These are phyloP conservation scores for Diplocarpon mali DNA, from an alignment of 2,329 filamentous ascomycete species.

Conservation along the genomic window DNA sequence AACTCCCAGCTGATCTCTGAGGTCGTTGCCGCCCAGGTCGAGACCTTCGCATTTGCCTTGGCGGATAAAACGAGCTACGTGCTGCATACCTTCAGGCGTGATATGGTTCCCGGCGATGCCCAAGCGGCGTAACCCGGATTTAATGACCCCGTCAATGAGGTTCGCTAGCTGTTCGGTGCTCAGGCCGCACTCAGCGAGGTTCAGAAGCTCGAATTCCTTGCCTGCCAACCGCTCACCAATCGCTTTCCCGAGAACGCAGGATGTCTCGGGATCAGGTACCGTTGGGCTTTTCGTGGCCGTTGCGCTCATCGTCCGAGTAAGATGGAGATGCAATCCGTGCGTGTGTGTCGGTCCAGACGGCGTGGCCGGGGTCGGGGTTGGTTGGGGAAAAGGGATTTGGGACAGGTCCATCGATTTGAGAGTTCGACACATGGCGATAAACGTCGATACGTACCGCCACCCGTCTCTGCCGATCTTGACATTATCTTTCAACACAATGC, in stretches of 20 bases:
- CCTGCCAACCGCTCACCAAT: slow-evolving; percentile 69
- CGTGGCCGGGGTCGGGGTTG: slow-evolving; percentile 9
- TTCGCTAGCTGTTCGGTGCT: slow-evolving; percentile 58
- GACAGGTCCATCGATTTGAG: slow-evolving; percentile 81
- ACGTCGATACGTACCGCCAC: slow-evolving; percentile 84
- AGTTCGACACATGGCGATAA: slow-evolving; percentile 80
- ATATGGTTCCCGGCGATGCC: slow-evolving; percentile 77
- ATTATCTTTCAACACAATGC: slow-evolving; percentile 83
- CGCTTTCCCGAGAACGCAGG: slow-evolving; percentile 60
- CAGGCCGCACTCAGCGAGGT: slow-evolving; percentile 69
- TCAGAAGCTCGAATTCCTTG: slow-evolving; percentile 66
- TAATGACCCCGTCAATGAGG: slow-evolving; percentile 72
- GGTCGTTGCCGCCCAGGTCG: slow-evolving; percentile 78
- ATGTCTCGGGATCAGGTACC: slow-evolving; percentile 31
- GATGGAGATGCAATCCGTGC: slow-evolving; percentile 8
- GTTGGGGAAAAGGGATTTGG: slow-evolving; percentile 63
- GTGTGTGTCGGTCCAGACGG: slow-evolving; percentile 3
- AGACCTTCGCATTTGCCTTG: slow-evolving; percentile 75
- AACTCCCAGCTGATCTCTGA: slow-evolving; percentile 42
- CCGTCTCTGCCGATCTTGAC: slow-evolving; percentile 71
- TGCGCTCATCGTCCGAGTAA: slow-evolving; percentile 16
- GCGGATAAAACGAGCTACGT: slow-evolving; percentile 66
- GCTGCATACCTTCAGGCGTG: slow-evolving; percentile 59
- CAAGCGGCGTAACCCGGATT: slow-evolving; percentile 66
- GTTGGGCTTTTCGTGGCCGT: slow-evolving; percentile 4